Evolutionary conservation across 164 flowering plant genomes (phyloP).

Genomic region (Annona cherimola): DNA sequence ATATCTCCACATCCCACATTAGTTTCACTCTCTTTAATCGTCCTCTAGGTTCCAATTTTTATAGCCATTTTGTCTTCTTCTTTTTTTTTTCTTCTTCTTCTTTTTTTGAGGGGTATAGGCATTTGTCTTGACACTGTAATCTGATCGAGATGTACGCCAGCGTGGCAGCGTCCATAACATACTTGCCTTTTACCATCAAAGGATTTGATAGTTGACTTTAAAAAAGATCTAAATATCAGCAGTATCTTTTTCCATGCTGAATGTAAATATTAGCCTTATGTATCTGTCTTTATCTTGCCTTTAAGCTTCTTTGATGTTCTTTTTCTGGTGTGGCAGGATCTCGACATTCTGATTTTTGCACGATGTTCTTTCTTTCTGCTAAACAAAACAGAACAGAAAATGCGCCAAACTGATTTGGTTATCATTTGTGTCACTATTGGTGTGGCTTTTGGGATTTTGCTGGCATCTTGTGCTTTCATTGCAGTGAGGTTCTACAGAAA

Average conservation of each 20-base stretch:
- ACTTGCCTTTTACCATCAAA: not conserved
- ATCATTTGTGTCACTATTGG: slow-evolving; percentile 71
- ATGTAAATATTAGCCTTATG: not conserved
- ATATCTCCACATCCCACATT: not conserved
- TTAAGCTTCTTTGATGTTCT: not conserved
- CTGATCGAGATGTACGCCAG: not conserved
- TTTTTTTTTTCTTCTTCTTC: not conserved
- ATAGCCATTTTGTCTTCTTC: not conserved
- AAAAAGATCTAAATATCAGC: too few species aligned
- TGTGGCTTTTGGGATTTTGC: slow-evolving; percentile 60
- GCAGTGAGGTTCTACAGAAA: slow-evolving; percentile 63
- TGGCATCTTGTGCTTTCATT: slow-evolving; percentile 52
- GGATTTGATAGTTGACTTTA: not conserved
- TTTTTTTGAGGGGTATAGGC: not conserved
- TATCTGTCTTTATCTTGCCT: not conserved
- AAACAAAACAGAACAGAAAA: slow-evolving; percentile 31
- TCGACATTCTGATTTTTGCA: slow-evolving; percentile 20
- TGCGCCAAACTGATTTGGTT: slow-evolving; percentile 57
- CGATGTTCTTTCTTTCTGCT: slow-evolving; percentile 42
- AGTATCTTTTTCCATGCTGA: not conserved
- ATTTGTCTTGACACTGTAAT: not conserved
- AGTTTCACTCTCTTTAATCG: not conserved
- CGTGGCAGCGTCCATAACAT: not conserved
- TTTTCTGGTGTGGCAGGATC: not conserved
- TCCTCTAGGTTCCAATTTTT: not conserved